Percentiles rank a stretch among this genome's conserved stretches.
These are phyloP conservation scores for Aspergillus baeticus DNA, from an alignment of 495 filamentous ascomycete species.

Conservation along the genomic window DNA sequence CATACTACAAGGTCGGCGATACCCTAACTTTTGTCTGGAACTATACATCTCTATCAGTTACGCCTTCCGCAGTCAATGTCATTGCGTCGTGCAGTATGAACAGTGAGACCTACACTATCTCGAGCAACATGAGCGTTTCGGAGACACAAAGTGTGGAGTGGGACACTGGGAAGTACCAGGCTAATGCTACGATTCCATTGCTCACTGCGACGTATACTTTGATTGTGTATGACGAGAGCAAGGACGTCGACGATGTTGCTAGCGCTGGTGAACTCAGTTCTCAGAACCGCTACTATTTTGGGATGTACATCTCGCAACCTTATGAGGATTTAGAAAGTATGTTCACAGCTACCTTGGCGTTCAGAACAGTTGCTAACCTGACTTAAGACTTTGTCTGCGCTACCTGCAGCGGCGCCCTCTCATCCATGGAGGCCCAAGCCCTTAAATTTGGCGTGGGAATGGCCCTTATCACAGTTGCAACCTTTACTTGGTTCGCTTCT, in stretches of 20 bases:
- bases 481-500: conserved; percentile 87
- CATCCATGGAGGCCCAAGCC: conserved; percentile 61
- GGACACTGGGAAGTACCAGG: conserved; percentile 75
- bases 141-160: conserved; percentile 63
- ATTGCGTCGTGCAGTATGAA: conserved; percentile 74
- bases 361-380: conserved; percentile 11
- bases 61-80: conserved; percentile 77
- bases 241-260: conserved; percentile 58
- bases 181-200: conserved; percentile 57
- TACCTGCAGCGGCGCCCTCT: conserved; percentile 71
- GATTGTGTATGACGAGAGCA: conserved; percentile 72
- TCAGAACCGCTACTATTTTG: conserved; percentile 66
- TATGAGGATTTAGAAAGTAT: conserved; percentile 62
- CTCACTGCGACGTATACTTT: conserved; percentile 80
- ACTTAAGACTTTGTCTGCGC: conserved; percentile 56
- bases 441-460: conserved; percentile 74
- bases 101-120: conserved; percentile 63
- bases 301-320: conserved; percentile 71
- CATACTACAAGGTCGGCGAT: conserved; percentile 88
- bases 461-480: conserved; percentile 70
- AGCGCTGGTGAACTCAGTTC: conserved; percentile 70
- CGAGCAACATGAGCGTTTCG: conserved; percentile 59
- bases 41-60: conserved; percentile 81
- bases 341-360: conserved; percentile 24
- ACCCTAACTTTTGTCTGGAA: conserved; percentile 89